Evolutionary conservation across 768 basidiomycete genomes (phyloP), one percentile per base, ranked within the genome.

Genomic region (Tylopilus sp.): DNA sequence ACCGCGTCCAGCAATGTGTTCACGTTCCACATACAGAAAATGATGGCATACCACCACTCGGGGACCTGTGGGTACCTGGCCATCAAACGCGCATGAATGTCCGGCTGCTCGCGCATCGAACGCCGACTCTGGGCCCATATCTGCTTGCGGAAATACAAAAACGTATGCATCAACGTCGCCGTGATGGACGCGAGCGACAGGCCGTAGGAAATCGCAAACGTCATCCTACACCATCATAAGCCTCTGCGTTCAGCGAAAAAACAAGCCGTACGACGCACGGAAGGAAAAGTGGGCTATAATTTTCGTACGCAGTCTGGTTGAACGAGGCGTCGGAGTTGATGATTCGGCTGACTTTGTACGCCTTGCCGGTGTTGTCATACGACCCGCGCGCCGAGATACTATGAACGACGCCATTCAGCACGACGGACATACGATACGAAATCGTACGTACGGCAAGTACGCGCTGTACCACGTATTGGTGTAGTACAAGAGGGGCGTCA

Each of bases 121-220:
- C 84, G 79, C 44, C 83, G 81, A 25, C 83, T 71, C 66, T 90
- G 88, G 0, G 67, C 70, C 82, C 80, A 85, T 48, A 92, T 87
- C 62, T 88, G 86, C 63, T 88, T 86, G 58, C 88, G 81, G 77
- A 83, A 88, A 69, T 79, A 89, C 33, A 91, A 73, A 65, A 76
- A 73, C 68, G 88, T 80, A 59, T 93, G 91, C 25, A 76, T 80
- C 53, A 89, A 63, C 2, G 86, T 86, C 1, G 89, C 79, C 0
- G 89, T 87, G 65, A 92, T 85, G 26, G 82, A 78, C 2, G 89
- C 89, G 57, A 93, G 92, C n/a, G 85, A 86, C 9, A 92, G 73
- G 21, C 85, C 90, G 60, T 92, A 94, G 9, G 83, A 76, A 31
- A 92, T 69, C 12, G 91, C 84, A 61, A 91, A 92, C 0, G 87